These are phyloP conservation scores for Dactylellina drechsleri DNA, from an alignment of 2,329 filamentous ascomycete genomes.

Conservation along the genomic window DNA sequence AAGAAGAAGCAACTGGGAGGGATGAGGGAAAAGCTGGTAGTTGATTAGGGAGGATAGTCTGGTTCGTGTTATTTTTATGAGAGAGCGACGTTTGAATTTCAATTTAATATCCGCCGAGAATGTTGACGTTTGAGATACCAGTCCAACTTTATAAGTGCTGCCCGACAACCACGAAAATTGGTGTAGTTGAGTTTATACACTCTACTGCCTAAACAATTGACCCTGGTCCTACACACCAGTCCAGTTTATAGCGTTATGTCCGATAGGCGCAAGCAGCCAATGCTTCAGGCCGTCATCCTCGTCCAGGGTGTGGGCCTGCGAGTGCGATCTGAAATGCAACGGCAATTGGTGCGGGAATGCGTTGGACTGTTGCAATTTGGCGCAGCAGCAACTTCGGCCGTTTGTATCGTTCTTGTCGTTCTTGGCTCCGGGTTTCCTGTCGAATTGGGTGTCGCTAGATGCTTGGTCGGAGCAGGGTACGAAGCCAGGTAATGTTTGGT, in stretches of 20 bases:
- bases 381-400: background rate
- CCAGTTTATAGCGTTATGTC: constrained; percentile 15
- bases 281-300: constrained; percentile 32
- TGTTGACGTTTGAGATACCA: no score
- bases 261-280: constrained; percentile 25
- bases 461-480: constrained; percentile 32
- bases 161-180: background rate
- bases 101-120: no score
- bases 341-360: constrained; percentile 9
- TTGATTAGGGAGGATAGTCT: background rate
- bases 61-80: background rate
- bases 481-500: constrained; percentile 18
- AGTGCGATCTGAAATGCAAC: constrained; percentile 27
- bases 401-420: constrained; percentile 6
- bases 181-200: constrained; percentile 14
- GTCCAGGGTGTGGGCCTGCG: constrained; percentile 17
- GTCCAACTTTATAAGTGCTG: no score
- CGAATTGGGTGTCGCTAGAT: constrained; percentile 39
- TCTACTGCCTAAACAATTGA: constrained; percentile 18
- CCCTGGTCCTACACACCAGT: constrained; percentile 24
- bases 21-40: background rate
- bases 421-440: constrained; percentile 6
- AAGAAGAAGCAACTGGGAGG: background rate
- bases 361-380: constrained; percentile 45
- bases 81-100: no score